These are phyloP conservation scores for Neohortaea acidophila DNA, from an alignment of 495 filamentous ascomycete species.

Conservation along the genomic window DNA sequence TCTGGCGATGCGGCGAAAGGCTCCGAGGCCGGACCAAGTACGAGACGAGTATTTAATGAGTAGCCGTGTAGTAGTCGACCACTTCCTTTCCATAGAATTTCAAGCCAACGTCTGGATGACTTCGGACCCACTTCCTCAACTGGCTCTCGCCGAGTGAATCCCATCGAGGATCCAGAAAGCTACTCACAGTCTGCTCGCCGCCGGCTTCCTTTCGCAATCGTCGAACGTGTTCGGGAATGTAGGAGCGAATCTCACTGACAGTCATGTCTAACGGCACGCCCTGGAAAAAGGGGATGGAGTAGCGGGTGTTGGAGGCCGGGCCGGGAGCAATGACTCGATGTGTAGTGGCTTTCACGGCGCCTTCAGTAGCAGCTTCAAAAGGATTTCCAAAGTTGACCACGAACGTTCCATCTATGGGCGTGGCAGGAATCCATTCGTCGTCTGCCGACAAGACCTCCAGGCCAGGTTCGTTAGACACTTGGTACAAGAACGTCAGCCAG, in stretches of 20 bases:
- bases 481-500: constrained; percentile 42
- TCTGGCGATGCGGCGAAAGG: constrained; percentile 25
- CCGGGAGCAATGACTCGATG: constrained; percentile 30
- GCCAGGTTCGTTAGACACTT: constrained; percentile 32
- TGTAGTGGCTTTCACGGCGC: constrained; percentile 37
- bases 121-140: constrained; percentile 21
- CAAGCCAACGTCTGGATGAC: constrained; percentile 17
- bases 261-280: constrained; percentile 25
- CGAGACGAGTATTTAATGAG: constrained; percentile 17
- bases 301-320: constrained; percentile 12
- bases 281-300: constrained; percentile 37
- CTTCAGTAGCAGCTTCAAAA: constrained; percentile 41
- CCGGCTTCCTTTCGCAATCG: constrained; percentile 8
- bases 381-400: constrained; percentile 45
- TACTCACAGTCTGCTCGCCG: neutral
- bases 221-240: constrained; percentile 19
- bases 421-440: constrained; percentile 36
- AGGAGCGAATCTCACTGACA: constrained; percentile 15
- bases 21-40: constrained; percentile 22
- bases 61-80: constrained; percentile 16
- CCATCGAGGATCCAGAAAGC: constrained; percentile 20
- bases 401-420: constrained; percentile 34
- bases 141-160: constrained; percentile 22
- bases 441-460: constrained; percentile 35
- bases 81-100: constrained; percentile 19